Conservation (phyloP, 306 rosid genomes). For the Gleditsia sinensis region DNA sequence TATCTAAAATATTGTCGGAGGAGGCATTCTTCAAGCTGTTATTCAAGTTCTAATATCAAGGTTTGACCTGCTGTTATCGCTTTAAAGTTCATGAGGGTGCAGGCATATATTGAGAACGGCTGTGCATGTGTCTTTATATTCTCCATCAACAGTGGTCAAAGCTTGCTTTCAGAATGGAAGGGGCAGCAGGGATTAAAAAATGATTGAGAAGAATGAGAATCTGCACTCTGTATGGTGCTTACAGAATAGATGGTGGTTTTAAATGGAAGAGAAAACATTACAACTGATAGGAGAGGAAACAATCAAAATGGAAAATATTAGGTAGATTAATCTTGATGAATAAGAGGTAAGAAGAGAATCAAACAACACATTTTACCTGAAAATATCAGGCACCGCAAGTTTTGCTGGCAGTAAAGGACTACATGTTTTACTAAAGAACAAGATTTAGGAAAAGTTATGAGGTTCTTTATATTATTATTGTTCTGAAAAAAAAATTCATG, state of each 20-base stretch:
- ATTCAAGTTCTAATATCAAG: background rate
- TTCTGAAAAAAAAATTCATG: too few relatives aligned
- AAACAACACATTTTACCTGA: background rate
- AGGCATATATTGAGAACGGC: background rate
- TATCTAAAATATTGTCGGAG: constrained; percentile 4
- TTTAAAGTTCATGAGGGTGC: constrained; percentile 10
- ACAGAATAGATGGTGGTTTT: background rate
- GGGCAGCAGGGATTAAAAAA: background rate
- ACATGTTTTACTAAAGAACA: too few relatives aligned
- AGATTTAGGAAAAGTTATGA: too few relatives aligned
- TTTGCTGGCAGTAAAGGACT: background rate
- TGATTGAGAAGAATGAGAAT: background rate
- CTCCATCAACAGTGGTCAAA: background rate
- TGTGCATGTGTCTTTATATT: background rate
- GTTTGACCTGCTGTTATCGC: constrained; percentile 12
- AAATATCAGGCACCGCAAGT: background rate
- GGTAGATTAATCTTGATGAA: background rate
- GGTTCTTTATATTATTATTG: too few relatives aligned
- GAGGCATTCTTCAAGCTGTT: constrained; percentile 2
- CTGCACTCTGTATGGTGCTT: background rate
- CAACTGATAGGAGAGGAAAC: background rate
- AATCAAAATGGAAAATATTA: background rate
- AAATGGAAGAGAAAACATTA: background rate
- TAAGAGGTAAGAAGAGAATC: background rate
- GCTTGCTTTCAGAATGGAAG: background rate